Percentiles rank a stretch among this genome's conserved stretches.
phyloP scores from a whole-genome alignment of 805 yeast genomes.

The Maudiozyma saulgeensis region DNA sequence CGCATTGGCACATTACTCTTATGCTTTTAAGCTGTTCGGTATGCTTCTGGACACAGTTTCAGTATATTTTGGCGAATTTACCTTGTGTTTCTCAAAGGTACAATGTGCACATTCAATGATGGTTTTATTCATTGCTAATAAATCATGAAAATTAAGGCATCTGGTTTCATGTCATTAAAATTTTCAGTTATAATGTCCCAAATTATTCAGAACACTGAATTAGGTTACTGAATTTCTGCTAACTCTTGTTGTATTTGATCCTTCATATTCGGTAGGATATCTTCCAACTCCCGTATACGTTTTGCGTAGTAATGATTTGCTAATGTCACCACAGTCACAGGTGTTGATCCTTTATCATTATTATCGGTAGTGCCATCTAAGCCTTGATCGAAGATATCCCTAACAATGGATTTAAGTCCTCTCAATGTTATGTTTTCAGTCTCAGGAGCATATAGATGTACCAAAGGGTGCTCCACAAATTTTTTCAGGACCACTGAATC shows the following conservation, averaged over 20 bases:
- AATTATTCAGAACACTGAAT: too few species aligned
- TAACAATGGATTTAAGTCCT: conserved; percentile 13
- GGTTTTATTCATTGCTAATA: too few species aligned
- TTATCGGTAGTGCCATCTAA: not conserved
- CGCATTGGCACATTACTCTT: too few species aligned
- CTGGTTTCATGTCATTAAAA: too few species aligned
- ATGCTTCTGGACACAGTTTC: too few species aligned
- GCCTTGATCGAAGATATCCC: conserved; percentile 16
- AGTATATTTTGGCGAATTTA: too few species aligned
- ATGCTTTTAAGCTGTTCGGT: too few species aligned
- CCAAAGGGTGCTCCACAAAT: conserved; percentile 19
- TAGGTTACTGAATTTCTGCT: not conserved
- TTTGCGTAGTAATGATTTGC: conserved; percentile 23
- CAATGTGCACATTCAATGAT: too few species aligned
- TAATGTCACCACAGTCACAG: conserved; percentile 16
- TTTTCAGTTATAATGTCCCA: too few species aligned
- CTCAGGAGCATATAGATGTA: conserved; percentile 19
- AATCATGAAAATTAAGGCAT: too few species aligned
- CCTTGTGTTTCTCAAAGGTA: too few species aligned
- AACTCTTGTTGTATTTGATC: conserved; percentile 6
- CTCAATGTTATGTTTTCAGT: conserved; percentile 14
- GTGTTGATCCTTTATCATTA: not conserved
- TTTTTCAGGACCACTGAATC: conserved; percentile 14
- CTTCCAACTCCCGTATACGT: conserved; percentile 16
- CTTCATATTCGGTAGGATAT: conserved; percentile 16